Percentiles rank a stretch among this genome's conserved stretches.
Evolutionary conservation across 73 alveolate genomes (phyloP).

Genomic region (Paramecium biaurelia): DNA sequence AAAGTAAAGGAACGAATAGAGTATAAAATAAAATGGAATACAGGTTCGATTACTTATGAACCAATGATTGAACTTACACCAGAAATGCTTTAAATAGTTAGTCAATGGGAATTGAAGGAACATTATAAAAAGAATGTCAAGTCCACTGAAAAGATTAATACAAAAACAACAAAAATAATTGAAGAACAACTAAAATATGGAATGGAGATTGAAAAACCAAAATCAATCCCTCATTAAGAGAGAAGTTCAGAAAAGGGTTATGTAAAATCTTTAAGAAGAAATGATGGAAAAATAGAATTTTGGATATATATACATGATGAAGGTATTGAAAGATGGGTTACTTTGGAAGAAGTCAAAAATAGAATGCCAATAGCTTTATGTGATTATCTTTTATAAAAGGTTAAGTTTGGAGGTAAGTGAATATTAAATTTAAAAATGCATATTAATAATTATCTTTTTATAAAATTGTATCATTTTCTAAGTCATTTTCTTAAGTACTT

Average conservation of each 20-base stretch:
- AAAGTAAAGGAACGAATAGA: not conserved
- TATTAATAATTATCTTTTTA: not conserved
- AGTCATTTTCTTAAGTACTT: no score
- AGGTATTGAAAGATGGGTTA: not conserved
- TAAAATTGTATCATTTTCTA: not conserved
- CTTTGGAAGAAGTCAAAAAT: not conserved
- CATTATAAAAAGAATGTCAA: not conserved
- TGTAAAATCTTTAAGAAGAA: not conserved
- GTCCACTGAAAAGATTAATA: not conserved
- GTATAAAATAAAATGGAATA: constrained; percentile 18
- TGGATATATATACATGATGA: not conserved
- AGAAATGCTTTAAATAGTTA: not conserved
- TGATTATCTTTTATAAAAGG: not conserved
- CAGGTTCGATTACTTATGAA: not conserved
- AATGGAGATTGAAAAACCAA: not conserved
- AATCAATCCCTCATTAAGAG: not conserved
- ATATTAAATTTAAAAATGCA: not conserved
- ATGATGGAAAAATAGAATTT: not conserved
- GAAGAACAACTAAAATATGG: not conserved
- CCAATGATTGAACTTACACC: not conserved
- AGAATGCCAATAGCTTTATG: not conserved
- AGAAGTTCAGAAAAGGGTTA: not conserved
- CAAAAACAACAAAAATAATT: not conserved
- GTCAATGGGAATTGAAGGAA: not conserved
- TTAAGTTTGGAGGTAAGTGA: not conserved